phyloP scores from a whole-genome alignment of 345 rosid genomes.

The Cardamine resedifolia region DNA sequence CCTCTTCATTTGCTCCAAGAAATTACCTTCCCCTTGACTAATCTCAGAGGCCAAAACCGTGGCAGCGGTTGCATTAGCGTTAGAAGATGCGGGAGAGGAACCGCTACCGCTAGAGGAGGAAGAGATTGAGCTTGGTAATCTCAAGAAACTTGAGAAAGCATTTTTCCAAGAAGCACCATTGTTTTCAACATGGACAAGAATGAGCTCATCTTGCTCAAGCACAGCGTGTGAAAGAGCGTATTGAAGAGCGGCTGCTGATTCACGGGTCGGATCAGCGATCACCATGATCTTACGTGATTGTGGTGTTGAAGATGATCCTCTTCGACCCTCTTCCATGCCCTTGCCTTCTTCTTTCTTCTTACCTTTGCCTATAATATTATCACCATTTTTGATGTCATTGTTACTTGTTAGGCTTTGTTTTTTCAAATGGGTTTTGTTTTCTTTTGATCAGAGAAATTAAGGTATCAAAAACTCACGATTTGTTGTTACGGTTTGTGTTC shows the following conservation, averaged over 20 bases:
- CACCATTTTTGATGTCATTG: constrained; percentile 7
- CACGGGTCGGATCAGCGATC: constrained; percentile 66
- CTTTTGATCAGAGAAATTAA: constrained; percentile 15
- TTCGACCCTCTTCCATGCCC: constrained; percentile 41
- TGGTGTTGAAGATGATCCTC: constrained; percentile 33
- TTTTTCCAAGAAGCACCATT: constrained; percentile 49
- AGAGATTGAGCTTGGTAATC: constrained; percentile 37
- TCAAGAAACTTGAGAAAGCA: constrained; percentile 55
- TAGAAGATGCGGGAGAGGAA: constrained; percentile 9
- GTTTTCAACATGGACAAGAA: constrained; percentile 57
- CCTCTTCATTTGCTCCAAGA: constrained; percentile 69
- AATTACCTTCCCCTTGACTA: constrained; percentile 46
- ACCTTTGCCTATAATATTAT: constrained; percentile 25
- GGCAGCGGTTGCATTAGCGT: not conserved
- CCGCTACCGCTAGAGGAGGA: constrained; percentile 20
- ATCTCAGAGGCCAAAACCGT: constrained; percentile 35
- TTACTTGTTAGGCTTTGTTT: not conserved
- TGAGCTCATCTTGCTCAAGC: constrained; percentile 63
- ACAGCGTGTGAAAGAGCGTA: constrained; percentile 69
- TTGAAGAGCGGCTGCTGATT: constrained; percentile 71
- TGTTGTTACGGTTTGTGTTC: constrained; percentile 26
- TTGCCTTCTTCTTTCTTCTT: not conserved
- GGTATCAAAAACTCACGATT: constrained; percentile 20
- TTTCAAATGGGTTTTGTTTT: not conserved
- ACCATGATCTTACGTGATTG: constrained; percentile 63